Evolutionary conservation across 2,329 filamentous ascomycete genomes (phyloP), one percentile per base, ranked within the genome.

Genomic region (Aschersonia sp.): DNA sequence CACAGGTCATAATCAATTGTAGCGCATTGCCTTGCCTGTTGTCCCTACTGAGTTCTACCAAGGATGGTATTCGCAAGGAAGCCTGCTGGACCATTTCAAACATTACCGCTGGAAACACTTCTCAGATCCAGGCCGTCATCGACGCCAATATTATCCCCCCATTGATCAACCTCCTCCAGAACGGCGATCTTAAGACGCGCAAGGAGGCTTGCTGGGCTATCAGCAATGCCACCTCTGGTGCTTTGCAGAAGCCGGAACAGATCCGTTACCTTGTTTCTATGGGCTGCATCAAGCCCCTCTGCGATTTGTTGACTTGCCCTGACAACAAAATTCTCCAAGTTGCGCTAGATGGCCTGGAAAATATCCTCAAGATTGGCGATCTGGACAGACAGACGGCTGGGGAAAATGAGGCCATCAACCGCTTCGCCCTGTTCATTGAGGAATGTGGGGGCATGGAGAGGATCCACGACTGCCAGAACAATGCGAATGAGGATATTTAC

Each of bases 251-350:
- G 77, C 92, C 92, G 1, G 92, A 97, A 51, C 92, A 98, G 73
- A 98, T 98, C 59, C 83, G 92, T 56, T 97, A 95, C 66, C 77
- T 98, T 43, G 92, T 98, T 32, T 70, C 80, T 38, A 86, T 92
- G 69, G 92, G 92, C 54, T 96, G 89, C 74, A 97, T 98, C 71
- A 94, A 91, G 72, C 92, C 92, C 4, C 77, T 98, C 35, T 98
- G 92, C 66, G 92, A 98, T 61, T 80, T 98, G 30, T 80, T 98
- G 49, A 82, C 80, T 40, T 98, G 92, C 75, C 94, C 94, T 31
- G 92, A 98, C 69, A 98, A 98, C 74, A 98, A 98, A 80, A 98
- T 98, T 64, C 98, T 98, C 59, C 92, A 98, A 69, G 92, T 98
- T 55, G 92, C 92, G 54, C 80, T 98, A 45, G 92, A 98, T 61